A percentile compares a stretch with the other conserved stretches of the same genome.
These are phyloP conservation scores for Ophiostoma angusticollis DNA, from an alignment of 2,329 filamentous ascomycete species.

Conservation along the genomic window DNA sequence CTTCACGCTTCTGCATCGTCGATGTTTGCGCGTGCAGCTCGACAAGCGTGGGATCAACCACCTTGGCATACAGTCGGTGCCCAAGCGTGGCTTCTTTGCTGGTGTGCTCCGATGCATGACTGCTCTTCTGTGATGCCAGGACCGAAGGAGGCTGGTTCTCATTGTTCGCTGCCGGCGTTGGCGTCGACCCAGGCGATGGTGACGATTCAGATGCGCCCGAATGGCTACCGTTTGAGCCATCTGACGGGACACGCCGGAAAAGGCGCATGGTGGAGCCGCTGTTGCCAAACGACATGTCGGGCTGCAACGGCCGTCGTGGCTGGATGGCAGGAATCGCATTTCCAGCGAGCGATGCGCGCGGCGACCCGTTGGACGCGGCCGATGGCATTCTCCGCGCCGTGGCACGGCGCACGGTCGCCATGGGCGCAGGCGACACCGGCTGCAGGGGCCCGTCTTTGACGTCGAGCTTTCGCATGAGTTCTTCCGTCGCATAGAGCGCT, in stretches of 20 bases:
- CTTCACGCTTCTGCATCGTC: conserved; percentile 58
- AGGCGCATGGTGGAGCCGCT: conserved; percentile 82
- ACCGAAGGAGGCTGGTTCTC: conserved; percentile 50
- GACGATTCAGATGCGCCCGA: conserved; percentile 16
- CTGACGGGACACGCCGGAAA: conserved; percentile 74
- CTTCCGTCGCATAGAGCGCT: conserved; percentile 44
- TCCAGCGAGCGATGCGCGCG: conserved; percentile 10
- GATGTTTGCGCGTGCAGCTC: conserved; percentile 76
- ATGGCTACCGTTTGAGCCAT: conserved; percentile 38
- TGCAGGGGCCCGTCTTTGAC: conserved; percentile 48
- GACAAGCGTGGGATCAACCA: conserved; percentile 69
- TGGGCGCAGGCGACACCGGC: conserved; percentile 35
- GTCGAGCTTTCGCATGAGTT: conserved; percentile 46
- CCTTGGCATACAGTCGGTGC: conserved; percentile 66
- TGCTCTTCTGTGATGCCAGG: conserved; percentile 1
- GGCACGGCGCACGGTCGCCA: conserved; percentile 45
- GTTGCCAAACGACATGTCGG: conserved; percentile 90
- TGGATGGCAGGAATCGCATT: conserved; percentile 27
- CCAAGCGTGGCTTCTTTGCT: conserved; percentile 78
- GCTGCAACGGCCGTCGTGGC: conserved; percentile 65
- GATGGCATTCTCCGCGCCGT: conserved; percentile 41
- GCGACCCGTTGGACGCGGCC: conserved; percentile 17
- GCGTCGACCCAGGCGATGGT: conserved; percentile 22
- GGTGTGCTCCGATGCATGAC: conserved; percentile 33
- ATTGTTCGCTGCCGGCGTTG: conserved; percentile 26